A percentile compares a stretch with the other conserved stretches of the same genome.
These are phyloP conservation scores for Ophiocytium majus DNA, from an alignment of 352 stramenopile species.

Conservation along the genomic window DNA sequence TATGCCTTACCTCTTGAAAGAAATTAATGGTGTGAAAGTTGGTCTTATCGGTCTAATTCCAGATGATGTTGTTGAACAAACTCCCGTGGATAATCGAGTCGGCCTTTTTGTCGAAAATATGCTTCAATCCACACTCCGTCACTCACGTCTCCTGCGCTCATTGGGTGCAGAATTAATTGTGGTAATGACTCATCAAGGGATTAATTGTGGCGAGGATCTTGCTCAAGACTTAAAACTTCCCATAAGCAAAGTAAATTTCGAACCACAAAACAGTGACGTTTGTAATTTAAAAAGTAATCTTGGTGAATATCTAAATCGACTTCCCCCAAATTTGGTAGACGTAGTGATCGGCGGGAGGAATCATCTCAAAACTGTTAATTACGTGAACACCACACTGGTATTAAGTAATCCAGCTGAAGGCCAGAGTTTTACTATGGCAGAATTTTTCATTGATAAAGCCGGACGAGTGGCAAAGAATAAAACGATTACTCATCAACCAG, in stretches of 20 bases:
- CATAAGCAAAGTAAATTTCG: neutral
- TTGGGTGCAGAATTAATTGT: neutral
- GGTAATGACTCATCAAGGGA: slow-evolving; percentile 5
- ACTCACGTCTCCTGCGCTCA: neutral
- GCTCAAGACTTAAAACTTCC: neutral
- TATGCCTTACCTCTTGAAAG: neutral
- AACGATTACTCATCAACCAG: neutral
- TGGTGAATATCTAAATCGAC: neutral
- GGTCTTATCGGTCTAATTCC: neutral
- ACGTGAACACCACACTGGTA: neutral
- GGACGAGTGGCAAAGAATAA: neutral
- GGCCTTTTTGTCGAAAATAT: slow-evolving; percentile 13
- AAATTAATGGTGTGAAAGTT: slow-evolving; percentile 16
- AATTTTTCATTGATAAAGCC: neutral
- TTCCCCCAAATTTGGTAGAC: neutral
- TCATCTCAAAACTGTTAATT: neutral
- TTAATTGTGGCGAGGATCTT: neutral
- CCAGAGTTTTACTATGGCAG: neutral
- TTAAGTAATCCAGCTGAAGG: neutral
- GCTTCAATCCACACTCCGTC: slow-evolving; percentile 3
- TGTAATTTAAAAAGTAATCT: neutral
- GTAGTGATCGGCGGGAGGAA: slow-evolving; percentile 2
- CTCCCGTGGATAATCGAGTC: slow-evolving; percentile 4
- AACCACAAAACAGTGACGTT: neutral
- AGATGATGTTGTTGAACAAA: neutral